Base-by-base conservation (phyloP, 2,329 filamentous ascomycete genomes). In the Penicillium italicum region DNA sequence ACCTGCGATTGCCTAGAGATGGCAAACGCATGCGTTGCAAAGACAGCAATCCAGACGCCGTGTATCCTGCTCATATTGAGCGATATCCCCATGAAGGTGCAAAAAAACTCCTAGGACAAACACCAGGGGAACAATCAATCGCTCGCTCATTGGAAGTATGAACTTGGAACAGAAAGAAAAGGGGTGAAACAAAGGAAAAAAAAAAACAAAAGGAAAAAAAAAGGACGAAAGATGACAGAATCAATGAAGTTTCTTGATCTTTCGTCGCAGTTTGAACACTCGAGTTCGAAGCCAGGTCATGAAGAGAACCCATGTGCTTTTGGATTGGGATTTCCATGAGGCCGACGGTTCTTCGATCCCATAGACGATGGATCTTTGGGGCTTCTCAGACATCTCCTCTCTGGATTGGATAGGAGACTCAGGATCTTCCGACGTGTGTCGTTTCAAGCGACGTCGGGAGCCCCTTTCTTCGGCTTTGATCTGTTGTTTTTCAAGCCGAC, bases 271-370 rank as follows among this genome's bases (percentile, higher is more conserved):
- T 60, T 81, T 79, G 60, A 83, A 76, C 54, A 84, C 67, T 55
- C 81, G 74, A 31, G 81, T 84, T 64, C 78, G 77, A 57, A 82
- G 72, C 82, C 82, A 84, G 1, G 81, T 81, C 52, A 82, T 71
- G 64, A 84, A 83, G 24, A 78, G 72, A 55, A 82, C 73, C 81
- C 81, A 84, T 22, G 74, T 70, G 54, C 69, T 73, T 50, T 68
- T 70, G 3, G 68, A 65, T 44, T 69, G 68, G 5, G 69, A 67
- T 59, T 68, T 72, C 67, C 68, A 72, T 16, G 65, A 63, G 4
- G 46, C 58, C 5, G 65, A 56, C 14, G 54, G 60, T 24, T 62
- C 45, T 16, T 53, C n/a, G 50, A 34, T 33, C 22, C 28, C 34
- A 50, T 50, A 38, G 52, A 33, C 20, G 14, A 14, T 56, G 16